Base-by-base conservation (phyloP, 768 basidiomycete species). In the Heimioporus sp. region DNA sequence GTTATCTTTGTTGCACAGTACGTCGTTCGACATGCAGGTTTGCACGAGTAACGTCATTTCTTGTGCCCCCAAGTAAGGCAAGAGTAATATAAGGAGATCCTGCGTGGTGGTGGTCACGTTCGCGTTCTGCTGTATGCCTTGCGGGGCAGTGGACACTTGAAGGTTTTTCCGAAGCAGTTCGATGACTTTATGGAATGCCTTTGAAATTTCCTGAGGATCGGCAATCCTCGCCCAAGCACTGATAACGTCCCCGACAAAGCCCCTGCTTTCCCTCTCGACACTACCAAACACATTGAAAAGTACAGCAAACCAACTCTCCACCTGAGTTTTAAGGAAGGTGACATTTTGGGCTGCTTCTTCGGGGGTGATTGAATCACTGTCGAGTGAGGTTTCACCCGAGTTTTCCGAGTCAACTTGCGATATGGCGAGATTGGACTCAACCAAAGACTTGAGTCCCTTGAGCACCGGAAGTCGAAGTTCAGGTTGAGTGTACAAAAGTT, bases 211-310 rank as follows among this genome's bases (percentile, higher is more conserved):
- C 82, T 86, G 53, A 51, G 86, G 79, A 19, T 80, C 82, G 32
- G 93, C 86, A 54, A 98, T 87, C 7, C 79, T 80, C 34, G 87
- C 78, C 92, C 95, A 99, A n/a, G 79, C 77, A 13, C 77, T 81
- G 61, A 98, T 90, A 40, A 92, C 92, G 48, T 94, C 92, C 17
- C 94, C 92, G 15, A 98, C 84, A 72, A 84, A 76, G 9, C 84
- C 83, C 46, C 89, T 76, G 44, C 66, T 72, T 55, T 97, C 93
- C 45, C 83, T 78, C n/a, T 80, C 81, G 31, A 90, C 83, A 53
- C 81, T 91, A 51, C 88, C 81, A 70, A 96, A 98, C n/a, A 99
- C 87, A 65, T 99, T 99, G 76, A 98, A 94, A 41, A 97, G 76
- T 5, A 98, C 93, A 1, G 92, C 86, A 32, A 98, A 81, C 88